Conservation (phyloP, 371 early-diverging fungal genomes). For the Mucor velutinosus region DNA sequence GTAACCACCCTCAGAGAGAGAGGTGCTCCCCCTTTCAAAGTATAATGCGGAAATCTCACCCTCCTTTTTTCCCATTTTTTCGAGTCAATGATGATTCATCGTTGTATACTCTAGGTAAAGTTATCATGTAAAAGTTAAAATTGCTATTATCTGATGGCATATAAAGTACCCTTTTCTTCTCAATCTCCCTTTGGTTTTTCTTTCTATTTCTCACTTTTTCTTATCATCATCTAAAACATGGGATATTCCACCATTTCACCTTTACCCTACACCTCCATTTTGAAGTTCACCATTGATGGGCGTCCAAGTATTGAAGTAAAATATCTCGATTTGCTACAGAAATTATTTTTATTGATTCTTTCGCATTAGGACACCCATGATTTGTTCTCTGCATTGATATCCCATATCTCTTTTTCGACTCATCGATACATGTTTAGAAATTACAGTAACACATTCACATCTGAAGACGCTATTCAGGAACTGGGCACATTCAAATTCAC, state of each 20-base stretch:
- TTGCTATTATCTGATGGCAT: not conserved
- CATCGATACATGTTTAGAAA: constrained; percentile 40
- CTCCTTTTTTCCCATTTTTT: not conserved
- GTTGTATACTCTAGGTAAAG: not conserved
- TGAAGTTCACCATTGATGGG: constrained; percentile 40
- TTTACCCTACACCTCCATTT: constrained; percentile 27
- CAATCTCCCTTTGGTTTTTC: not conserved
- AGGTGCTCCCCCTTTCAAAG: not conserved
- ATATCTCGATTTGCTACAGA: not conserved
- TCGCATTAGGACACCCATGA: constrained; percentile 24
- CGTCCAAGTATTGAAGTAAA: constrained; percentile 38
- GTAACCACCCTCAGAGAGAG: not conserved
- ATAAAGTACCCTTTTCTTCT: not conserved
- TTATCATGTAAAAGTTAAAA: not conserved
- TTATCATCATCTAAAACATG: not conserved
- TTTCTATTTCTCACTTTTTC: not conserved
- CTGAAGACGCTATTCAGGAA: constrained; percentile 49
- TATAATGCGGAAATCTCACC: not conserved
- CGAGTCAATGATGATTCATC: too few species aligned
- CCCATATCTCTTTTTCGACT: constrained; percentile 4
- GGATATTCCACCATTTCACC: not conserved
- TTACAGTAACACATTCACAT: constrained; percentile 46
- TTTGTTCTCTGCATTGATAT: constrained; percentile 22
- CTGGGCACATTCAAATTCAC: constrained; percentile 35
- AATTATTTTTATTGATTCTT: not conserved